phyloP scores from a whole-genome alignment of 345 rosid species.

The Firmiana major region DNA sequence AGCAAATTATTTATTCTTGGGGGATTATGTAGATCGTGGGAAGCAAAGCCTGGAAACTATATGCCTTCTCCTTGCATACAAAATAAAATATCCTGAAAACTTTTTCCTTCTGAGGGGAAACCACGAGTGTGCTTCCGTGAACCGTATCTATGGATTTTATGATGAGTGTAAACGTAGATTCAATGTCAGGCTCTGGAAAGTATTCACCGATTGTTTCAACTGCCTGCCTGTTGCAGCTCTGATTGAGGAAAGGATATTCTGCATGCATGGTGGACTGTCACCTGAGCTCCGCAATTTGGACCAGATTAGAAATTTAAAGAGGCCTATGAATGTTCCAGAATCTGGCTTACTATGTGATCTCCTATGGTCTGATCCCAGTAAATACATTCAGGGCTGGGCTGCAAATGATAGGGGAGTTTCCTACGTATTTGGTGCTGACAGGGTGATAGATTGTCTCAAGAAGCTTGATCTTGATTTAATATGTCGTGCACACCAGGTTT shows the following conservation, averaged over 20 bases:
- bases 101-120: slow-evolving; percentile 86
- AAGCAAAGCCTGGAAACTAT: slow-evolving; percentile 88
- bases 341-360: slow-evolving; percentile 89
- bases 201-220: slow-evolving; percentile 76
- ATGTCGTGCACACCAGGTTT: slow-evolving; percentile 88
- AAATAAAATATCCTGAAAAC: slow-evolving; percentile 74
- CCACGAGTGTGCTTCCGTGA: slow-evolving; percentile 85
- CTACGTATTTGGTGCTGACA: slow-evolving; percentile 62
- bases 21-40: slow-evolving; percentile 91
- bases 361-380: slow-evolving; percentile 87
- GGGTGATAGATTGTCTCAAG: slow-evolving; percentile 53
- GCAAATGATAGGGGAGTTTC: slow-evolving; percentile 83
- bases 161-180: slow-evolving; percentile 84
- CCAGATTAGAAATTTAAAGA: slow-evolving; percentile 60
- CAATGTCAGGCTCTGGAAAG: slow-evolving; percentile 72
- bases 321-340: slow-evolving; percentile 82
- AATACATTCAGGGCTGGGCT: slow-evolving; percentile 62
- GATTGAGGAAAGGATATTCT: slow-evolving; percentile 74
- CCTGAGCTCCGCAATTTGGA: slow-evolving; percentile 62
- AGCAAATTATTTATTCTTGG: slow-evolving; percentile 79
- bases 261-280: slow-evolving; percentile 95
- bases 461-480: slow-evolving; percentile 69
- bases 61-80: slow-evolving; percentile 84
- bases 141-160: slow-evolving; percentile 87
- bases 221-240: slow-evolving; percentile 88